Conservation (phyloP, 2,329 filamentous ascomycete species). For the Didymella lethalis region DNA sequence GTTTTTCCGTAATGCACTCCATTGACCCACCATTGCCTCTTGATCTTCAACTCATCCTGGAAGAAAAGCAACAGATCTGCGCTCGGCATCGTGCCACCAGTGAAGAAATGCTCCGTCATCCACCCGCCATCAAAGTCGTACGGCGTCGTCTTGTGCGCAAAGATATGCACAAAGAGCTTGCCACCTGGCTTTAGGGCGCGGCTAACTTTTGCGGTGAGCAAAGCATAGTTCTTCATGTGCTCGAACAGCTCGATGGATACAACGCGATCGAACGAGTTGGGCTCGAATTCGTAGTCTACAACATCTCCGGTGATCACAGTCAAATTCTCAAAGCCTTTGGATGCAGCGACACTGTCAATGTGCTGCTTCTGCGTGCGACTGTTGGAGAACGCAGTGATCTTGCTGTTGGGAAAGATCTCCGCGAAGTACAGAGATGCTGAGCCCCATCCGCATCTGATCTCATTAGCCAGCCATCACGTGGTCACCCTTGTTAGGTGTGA, state of each 20-base stretch:
- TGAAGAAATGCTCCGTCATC: slow-evolving; percentile 79
- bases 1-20: slow-evolving; percentile 74
- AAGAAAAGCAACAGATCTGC: slow-evolving; percentile 73
- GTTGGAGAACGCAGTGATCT: slow-evolving; percentile 74
- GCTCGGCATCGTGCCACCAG: slow-evolving; percentile 74
- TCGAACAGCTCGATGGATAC: slow-evolving; percentile 76
- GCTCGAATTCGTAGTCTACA: slow-evolving; percentile 69
- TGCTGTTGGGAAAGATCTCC: slow-evolving; percentile 67
- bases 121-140: slow-evolving; percentile 76
- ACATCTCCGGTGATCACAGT: slow-evolving; percentile 72
- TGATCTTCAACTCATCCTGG: slow-evolving; percentile 66
- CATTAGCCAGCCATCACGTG: slow-evolving; percentile 10
- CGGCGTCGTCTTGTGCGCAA: slow-evolving; percentile 69
- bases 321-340: slow-evolving; percentile 67
- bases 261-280: slow-evolving; percentile 67
- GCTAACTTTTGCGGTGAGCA: slow-evolving; percentile 69
- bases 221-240: slow-evolving; percentile 79
- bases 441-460: slow-evolving; percentile 71
- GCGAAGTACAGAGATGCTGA: slow-evolving; percentile 71
- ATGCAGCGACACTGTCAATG: slow-evolving; percentile 66
- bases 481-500: background rate
- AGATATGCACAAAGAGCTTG: slow-evolving; percentile 75
- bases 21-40: slow-evolving; percentile 75
- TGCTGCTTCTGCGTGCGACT: slow-evolving; percentile 72
- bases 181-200: slow-evolving; percentile 67